phyloP scores from a whole-genome alignment of 331 rosid genomes.

The Rosa hybrid region DNA sequence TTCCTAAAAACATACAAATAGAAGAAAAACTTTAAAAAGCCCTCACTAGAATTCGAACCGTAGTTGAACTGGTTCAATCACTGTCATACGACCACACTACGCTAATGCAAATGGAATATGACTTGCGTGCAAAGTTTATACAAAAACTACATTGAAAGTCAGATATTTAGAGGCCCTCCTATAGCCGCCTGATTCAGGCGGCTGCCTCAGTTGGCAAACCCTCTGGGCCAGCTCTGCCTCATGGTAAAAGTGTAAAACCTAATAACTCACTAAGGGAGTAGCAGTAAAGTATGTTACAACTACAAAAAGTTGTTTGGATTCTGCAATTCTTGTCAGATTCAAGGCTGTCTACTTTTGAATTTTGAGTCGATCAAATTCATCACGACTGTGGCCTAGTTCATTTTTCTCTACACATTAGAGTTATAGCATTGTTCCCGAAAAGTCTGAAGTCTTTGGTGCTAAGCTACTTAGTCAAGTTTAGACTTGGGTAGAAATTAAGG shows the following conservation, averaged over 20 bases:
- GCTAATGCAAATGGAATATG: too few species aligned
- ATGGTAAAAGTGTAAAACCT: not conserved
- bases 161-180: too few species aligned
- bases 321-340: not conserved
- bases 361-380: not conserved
- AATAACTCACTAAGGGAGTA: not conserved
- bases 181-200: too few species aligned
- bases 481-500: not conserved
- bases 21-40: too few species aligned
- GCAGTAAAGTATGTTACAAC: not conserved
- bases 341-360: not conserved
- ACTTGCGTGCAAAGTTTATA: too few species aligned
- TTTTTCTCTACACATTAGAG: not conserved
- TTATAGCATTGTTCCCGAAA: not conserved
- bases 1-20: too few species aligned
- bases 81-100: too few species aligned
- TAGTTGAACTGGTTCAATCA: too few species aligned
- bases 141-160: too few species aligned
- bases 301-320: not conserved
- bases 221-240: too few species aligned
- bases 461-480: conserved; percentile 5
- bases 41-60: too few species aligned
- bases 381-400: not conserved
- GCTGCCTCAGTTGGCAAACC: too few species aligned
- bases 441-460: not conserved